A percentile compares a stretch with the other conserved stretches of the same genome.
Conservation (phyloP, 768 basidiomycete species). For the Cystoderma amianthinum region DNA sequence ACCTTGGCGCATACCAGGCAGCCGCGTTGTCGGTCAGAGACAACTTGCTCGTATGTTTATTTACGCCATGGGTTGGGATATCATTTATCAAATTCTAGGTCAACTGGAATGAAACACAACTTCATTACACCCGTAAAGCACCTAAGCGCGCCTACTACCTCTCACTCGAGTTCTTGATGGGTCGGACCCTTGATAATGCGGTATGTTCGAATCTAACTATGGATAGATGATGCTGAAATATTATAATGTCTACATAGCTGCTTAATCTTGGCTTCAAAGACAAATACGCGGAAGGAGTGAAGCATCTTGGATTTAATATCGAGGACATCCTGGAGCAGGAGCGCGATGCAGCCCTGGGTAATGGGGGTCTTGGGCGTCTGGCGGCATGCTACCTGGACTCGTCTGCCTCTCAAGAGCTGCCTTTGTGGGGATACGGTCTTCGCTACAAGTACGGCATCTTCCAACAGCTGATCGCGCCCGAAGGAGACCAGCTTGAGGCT, state of each 20-base stretch:
- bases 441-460: constrained; percentile 96
- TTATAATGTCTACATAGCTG: constrained; percentile 42
- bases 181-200: constrained; percentile 67
- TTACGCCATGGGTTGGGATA: constrained; percentile 2
- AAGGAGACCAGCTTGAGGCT: constrained; percentile 82
- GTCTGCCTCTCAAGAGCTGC: constrained; percentile 84
- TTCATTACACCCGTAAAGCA: constrained; percentile 70
- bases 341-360: constrained; percentile 91
- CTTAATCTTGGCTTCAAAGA: constrained; percentile 86
- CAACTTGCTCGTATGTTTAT: constrained; percentile 61
- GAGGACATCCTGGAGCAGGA: constrained; percentile 86
- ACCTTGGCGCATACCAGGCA: constrained; percentile 88
- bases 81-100: constrained; percentile 30
- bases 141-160: constrained; percentile 94
- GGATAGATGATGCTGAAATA: constrained; percentile 2
- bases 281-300: constrained; percentile 58
- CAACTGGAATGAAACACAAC: constrained; percentile 83
- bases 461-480: constrained; percentile 83
- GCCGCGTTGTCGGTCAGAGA: constrained; percentile 85
- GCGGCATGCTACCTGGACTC: constrained; percentile 98
- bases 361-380: constrained; percentile 91
- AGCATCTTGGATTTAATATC: constrained; percentile 82
- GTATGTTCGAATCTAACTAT: constrained; percentile 22
- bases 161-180: constrained; percentile 90
- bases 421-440: constrained; percentile 93